Evolutionary conservation across 2,329 filamentous ascomycete species (phyloP).

Genomic region (Stachybotrys elegans): DNA sequence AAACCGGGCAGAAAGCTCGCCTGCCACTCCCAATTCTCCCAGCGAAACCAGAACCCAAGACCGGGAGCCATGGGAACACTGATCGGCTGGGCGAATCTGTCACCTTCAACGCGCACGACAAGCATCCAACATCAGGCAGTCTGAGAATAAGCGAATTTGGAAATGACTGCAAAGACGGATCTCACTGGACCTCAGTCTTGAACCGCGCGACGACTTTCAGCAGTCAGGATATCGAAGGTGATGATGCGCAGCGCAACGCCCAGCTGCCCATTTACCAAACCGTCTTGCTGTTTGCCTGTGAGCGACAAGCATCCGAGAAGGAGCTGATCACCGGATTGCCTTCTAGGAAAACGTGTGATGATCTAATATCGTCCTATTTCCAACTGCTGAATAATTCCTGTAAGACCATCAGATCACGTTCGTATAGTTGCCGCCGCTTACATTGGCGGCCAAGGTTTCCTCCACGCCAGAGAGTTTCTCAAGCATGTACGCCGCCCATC

Average conservation of each 20-base stretch:
- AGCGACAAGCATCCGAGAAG: background rate
- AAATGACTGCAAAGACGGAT: conserved; percentile 1
- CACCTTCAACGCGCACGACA: background rate
- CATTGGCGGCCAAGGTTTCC: no score
- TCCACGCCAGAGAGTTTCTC: no score
- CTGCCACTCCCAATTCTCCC: background rate
- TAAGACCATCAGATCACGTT: no score
- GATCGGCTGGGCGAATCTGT: background rate
- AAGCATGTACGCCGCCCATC: no score
- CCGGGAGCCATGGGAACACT: background rate
- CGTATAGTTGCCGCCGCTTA: no score
- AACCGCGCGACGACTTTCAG: background rate
- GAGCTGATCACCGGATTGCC: background rate
- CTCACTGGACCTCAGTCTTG: background rate
- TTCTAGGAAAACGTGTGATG: no score
- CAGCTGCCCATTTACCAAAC: conserved; percentile 2
- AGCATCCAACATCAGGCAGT: background rate
- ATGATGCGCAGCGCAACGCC: background rate
- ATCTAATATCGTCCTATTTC: no score
- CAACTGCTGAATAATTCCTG: no score
- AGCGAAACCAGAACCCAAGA: background rate
- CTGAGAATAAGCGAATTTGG: background rate
- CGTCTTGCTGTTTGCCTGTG: background rate
- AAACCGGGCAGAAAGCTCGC: background rate
- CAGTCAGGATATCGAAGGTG: background rate